phyloP scores from a whole-genome alignment of 768 basidiomycete genomes.

The Nevesoporus exiguus region DNA sequence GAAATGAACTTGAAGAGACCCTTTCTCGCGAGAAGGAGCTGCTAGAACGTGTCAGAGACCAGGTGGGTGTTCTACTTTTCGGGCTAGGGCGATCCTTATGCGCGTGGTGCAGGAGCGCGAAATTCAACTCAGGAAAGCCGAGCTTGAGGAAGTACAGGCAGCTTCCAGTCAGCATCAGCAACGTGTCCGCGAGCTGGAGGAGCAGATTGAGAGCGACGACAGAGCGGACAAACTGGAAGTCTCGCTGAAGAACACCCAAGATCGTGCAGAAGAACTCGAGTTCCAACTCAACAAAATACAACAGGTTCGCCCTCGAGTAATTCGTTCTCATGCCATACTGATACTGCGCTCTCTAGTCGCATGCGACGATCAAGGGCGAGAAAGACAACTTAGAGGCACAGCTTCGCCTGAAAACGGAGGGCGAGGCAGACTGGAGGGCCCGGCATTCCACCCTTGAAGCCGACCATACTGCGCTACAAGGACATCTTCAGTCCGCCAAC shows the following conservation, averaged over 20 bases:
- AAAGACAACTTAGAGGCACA: conserved; percentile 53
- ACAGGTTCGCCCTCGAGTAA: conserved; percentile 47
- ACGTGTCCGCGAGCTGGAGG: conserved; percentile 68
- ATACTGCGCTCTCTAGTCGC: conserved; percentile 40
- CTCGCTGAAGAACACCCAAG: conserved; percentile 73
- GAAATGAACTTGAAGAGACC: conserved; percentile 38
- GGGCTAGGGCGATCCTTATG: background rate
- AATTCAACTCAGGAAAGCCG: conserved; percentile 58
- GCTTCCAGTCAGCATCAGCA: conserved; percentile 54
- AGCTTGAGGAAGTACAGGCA: conserved; percentile 48
- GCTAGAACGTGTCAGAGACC: conserved; percentile 27
- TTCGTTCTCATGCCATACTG: background rate
- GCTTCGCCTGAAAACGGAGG: conserved; percentile 38
- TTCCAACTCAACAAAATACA: conserved; percentile 76
- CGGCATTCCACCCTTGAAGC: conserved; percentile 48
- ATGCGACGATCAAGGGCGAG: conserved; percentile 57
- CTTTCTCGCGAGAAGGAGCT: conserved; percentile 52
- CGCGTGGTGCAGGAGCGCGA: conserved; percentile 59
- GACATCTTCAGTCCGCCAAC: conserved; percentile 43
- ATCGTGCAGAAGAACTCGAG: conserved; percentile 80
- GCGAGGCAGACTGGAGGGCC: conserved; percentile 45
- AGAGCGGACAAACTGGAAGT: conserved; percentile 70
- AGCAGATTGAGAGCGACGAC: conserved; percentile 82
- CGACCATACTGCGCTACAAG: conserved; percentile 36
- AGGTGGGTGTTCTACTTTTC: conserved; percentile 26